These are phyloP conservation scores for Stramenopiles sp. DNA, from an alignment of 352 stramenopile genomes.

Conservation along the genomic window DNA sequence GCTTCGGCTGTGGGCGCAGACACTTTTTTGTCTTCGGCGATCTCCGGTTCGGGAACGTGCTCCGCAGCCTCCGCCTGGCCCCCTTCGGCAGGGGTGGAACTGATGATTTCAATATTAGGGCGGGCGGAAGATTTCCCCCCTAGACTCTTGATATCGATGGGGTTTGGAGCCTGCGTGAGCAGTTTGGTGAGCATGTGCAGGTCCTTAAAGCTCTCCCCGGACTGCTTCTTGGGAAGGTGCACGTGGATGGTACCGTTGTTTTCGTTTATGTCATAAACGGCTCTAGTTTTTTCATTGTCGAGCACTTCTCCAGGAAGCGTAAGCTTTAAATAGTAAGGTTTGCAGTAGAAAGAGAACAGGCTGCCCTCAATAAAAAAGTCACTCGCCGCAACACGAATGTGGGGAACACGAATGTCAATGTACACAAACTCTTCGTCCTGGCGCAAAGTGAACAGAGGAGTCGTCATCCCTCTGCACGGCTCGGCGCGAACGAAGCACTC, in stretches of 20 bases:
- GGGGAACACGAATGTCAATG: slow-evolving; percentile 61
- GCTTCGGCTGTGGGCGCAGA: slow-evolving; percentile 22
- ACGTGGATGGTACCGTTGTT: slow-evolving; percentile 74
- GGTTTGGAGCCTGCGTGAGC: slow-evolving; percentile 21
- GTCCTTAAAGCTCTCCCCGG: slow-evolving; percentile 61
- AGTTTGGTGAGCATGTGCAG: slow-evolving; percentile 74
- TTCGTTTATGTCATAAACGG: slow-evolving; percentile 68
- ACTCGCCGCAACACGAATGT: slow-evolving; percentile 67
- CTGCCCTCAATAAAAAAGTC: slow-evolving; percentile 64
- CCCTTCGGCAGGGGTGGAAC: slow-evolving; percentile 22
- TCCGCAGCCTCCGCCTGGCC: slow-evolving; percentile 18
- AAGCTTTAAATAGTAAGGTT: slow-evolving; percentile 90
- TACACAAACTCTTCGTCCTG: slow-evolving; percentile 54
- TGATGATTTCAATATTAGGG: slow-evolving; percentile 56
- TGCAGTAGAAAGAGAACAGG: slow-evolving; percentile 83
- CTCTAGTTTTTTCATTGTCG: slow-evolving; percentile 64
- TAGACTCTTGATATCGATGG: slow-evolving; percentile 15
- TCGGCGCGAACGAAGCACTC: too few species aligned
- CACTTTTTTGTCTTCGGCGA: slow-evolving; percentile 22
- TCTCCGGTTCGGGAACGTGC: not conserved
- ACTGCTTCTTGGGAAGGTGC: slow-evolving; percentile 61
- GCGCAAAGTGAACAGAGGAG: slow-evolving; percentile 50
- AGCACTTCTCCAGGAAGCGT: slow-evolving; percentile 63
- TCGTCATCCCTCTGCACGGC: too few species aligned
- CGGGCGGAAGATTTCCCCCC: slow-evolving; percentile 1